Conservation (phyloP, 2,329 filamentous ascomycete species). For the Teratosphaeria viscida region DNA sequence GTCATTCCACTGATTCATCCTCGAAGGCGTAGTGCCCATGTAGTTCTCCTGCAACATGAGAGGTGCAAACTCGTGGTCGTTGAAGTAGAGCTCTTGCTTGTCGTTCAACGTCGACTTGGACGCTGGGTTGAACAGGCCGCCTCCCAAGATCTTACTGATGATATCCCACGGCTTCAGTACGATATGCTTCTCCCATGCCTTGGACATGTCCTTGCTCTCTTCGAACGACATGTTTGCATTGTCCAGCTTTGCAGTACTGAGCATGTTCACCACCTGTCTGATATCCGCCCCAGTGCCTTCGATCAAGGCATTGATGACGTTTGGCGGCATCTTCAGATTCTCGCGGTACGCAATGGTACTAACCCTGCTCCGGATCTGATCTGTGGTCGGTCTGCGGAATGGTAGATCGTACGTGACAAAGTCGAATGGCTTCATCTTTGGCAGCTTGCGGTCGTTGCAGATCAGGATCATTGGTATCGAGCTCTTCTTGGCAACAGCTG, state of each 20-base stretch:
- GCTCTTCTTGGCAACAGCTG: slow-evolving; percentile 90
- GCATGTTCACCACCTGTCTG: slow-evolving; percentile 96
- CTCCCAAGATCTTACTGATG: slow-evolving; percentile 78
- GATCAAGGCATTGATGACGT: slow-evolving; percentile 84
- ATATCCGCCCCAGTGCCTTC: slow-evolving; percentile 95
- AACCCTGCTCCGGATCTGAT: slow-evolving; percentile 82
- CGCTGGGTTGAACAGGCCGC: slow-evolving; percentile 71
- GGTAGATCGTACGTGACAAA: slow-evolving; percentile 71
- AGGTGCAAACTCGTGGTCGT: slow-evolving; percentile 95
- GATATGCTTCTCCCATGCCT: slow-evolving; percentile 96
- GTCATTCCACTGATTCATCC: slow-evolving; percentile 50
- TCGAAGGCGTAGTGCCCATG: slow-evolving; percentile 66
- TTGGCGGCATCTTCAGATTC: slow-evolving; percentile 70
- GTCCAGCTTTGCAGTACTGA: slow-evolving; percentile 86
- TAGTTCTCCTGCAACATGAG: slow-evolving; percentile 99
- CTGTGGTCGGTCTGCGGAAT: slow-evolving; percentile 80
- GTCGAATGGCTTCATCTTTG: slow-evolving; percentile 98
- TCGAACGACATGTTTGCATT: slow-evolving; percentile 70
- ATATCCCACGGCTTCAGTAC: slow-evolving; percentile 98
- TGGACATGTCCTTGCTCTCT: slow-evolving; percentile 85
- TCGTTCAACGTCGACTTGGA: slow-evolving; percentile 88
- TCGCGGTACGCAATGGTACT: slow-evolving; percentile 93
- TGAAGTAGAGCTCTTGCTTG: slow-evolving; percentile 98
- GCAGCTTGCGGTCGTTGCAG: slow-evolving; percentile 85
- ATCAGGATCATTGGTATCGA: slow-evolving; percentile 92